phyloP scores from a whole-genome alignment of 768 basidiomycete genomes.

The Rhodotorula kratochvilovae region DNA sequence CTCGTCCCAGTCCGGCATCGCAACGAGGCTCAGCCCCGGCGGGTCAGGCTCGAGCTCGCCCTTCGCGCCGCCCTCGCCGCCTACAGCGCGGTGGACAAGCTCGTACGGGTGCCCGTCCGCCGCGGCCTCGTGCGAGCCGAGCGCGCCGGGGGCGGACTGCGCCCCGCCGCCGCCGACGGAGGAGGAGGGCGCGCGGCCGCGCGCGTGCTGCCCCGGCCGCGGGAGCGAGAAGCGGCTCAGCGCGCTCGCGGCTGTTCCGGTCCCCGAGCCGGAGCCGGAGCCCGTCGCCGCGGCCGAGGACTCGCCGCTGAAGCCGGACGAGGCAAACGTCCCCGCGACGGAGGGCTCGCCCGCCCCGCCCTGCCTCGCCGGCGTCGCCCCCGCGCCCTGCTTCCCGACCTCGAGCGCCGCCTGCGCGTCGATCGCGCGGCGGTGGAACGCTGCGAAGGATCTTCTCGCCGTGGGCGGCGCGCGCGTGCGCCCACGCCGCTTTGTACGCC shows the following conservation, averaged over 20 bases:
- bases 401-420: background rate
- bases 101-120: background rate
- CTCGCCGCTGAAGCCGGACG: background rate
- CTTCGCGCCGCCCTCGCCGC: background rate
- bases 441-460: background rate
- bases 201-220: background rate
- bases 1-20: slow-evolving; percentile 27
- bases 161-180: background rate
- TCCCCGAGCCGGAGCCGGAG: background rate
- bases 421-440: background rate
- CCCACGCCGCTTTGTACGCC: slow-evolving; percentile 35
- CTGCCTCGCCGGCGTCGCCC: background rate
- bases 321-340: background rate
- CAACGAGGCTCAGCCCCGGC: slow-evolving; percentile 15
- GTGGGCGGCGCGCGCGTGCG: background rate
- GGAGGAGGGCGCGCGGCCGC: background rate
- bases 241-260: background rate
- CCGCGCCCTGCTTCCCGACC: background rate
- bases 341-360: background rate
- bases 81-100: background rate
- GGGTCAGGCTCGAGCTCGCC: slow-evolving; percentile 9
- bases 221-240: background rate
- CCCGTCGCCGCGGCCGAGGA: background rate
- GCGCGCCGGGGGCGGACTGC: background rate
- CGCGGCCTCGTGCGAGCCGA: background rate